Evolutionary conservation across 73 alveolate species (phyloP).

Genomic region (Uronychia binucleata): DNA sequence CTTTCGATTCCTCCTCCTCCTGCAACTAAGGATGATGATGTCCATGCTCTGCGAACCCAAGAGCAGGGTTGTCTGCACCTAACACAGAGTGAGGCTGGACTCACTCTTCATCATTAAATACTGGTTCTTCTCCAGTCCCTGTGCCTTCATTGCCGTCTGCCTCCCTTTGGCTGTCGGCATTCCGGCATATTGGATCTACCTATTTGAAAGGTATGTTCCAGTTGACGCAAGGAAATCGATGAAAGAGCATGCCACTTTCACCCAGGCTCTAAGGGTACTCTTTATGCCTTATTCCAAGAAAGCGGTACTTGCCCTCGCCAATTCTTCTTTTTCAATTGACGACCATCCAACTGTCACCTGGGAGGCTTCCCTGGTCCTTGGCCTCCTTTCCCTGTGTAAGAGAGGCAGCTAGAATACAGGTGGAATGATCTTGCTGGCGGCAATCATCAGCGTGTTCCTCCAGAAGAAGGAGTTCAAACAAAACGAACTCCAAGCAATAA

Average conservation of each 20-base stretch:
- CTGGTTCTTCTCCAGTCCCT: not conserved
- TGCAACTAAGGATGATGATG: not conserved
- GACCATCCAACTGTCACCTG: not conserved
- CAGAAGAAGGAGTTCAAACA: not conserved
- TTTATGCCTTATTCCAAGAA: too few species aligned
- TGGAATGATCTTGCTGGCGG: not conserved
- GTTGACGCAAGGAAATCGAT: too few species aligned
- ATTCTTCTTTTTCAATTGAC: not conserved
- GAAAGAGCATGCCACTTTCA: too few species aligned
- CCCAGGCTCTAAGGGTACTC: too few species aligned
- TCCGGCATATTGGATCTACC: not conserved
- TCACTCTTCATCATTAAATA: not conserved
- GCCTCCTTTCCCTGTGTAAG: not conserved
- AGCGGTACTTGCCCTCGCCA: not conserved
- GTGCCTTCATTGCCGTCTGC: not conserved
- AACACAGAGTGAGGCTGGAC: not conserved
- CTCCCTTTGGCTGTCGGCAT: not conserved
- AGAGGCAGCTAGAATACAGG: not conserved
- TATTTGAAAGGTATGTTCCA: not conserved
- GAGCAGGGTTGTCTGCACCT: not conserved
- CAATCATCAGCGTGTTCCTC: not conserved
- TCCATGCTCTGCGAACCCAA: not conserved
- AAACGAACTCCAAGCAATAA: not conserved
- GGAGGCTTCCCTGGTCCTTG: not conserved
- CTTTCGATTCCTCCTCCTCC: not conserved